Evolutionary conservation across 352 stramenopile genomes (phyloP), one percentile per base, ranked within the genome.

Genomic region (Pythium coloratum): DNA sequence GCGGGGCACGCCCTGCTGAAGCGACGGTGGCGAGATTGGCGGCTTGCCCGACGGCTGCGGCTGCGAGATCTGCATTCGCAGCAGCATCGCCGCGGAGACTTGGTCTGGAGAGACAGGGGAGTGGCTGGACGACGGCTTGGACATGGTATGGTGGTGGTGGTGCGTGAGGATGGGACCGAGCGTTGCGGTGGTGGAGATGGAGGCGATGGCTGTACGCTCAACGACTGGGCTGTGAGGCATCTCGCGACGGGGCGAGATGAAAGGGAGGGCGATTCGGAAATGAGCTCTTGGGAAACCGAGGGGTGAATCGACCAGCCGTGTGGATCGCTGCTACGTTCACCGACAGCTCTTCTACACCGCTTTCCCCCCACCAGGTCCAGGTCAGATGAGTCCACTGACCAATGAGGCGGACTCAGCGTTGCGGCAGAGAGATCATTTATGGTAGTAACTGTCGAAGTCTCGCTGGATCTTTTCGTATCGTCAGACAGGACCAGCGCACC

Each of bases 241-340:
- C 62, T 69, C 62, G 55, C 46, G 62, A 50, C 51, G 18, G 20
- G 46, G 46, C 46, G 62, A 69, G 62, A 69, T 63, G 62, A 69
- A 55, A 38, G 46, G 36, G 18, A 46, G 55, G 62, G 47, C 40
- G 55, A 64, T 64, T 69, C 62, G 62, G 62, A 69, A 69, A 69
- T 69, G 62, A 53, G 46, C n/a, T 10, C n/a, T 30, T 7, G 5
- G 6, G 13, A 3, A n/a, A 14, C 38, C 3, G 20, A 18, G 8
- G 36, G 36, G 2, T 4, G 36, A 44, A 53, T 53, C 20, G 33
- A 50, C 55, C 55, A 49, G 55, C 55, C 46, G 46, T 32, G 18
- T 4, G 20, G 46, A 53, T 53, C 18, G 46, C 46, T 53, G 46
- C 46, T 53, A 53, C 46, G 46, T 53, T n/a, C 18, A 10, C n/a